These are phyloP conservation scores for Apiospora phragmitis DNA, from an alignment of 2,329 filamentous ascomycete genomes.

Conservation along the genomic window DNA sequence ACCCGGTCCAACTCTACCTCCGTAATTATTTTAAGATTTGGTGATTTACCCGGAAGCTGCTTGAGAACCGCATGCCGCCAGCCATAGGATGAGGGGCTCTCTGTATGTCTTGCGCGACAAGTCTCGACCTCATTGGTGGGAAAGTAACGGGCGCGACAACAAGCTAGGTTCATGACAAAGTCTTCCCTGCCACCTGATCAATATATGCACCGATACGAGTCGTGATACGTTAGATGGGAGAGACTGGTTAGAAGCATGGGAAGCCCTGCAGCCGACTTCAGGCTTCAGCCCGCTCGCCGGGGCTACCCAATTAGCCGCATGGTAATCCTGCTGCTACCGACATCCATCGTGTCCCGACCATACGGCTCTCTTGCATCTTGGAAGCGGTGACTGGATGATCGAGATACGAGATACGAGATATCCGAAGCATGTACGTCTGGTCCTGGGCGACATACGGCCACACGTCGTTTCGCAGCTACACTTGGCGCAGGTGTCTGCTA, in stretches of 20 bases:
- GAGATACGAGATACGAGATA: too few relatives aligned
- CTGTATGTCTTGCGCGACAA: neutral
- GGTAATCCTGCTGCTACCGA: neutral
- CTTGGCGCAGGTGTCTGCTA: neutral
- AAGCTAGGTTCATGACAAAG: neutral
- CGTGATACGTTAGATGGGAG: neutral
- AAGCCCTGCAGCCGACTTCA: neutral
- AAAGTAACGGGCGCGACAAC: neutral
- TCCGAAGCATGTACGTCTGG: too few relatives aligned
- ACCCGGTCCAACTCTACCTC: neutral
- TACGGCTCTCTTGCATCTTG: too few relatives aligned
- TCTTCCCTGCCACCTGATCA: neutral
- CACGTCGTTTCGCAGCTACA: neutral
- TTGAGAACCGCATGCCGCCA: neutral
- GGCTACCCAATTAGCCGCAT: neutral
- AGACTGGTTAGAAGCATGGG: neutral
- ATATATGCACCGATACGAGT: neutral
- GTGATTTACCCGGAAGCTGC: neutral
- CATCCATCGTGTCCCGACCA: neutral
- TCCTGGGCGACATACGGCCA: neutral
- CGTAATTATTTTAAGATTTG: neutral
- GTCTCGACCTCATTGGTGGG: neutral
- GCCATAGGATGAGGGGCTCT: neutral
- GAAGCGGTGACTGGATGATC: too few relatives aligned
- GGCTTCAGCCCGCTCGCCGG: neutral